Evolutionary conservation across 164 flowering plant genomes (phyloP), one percentile per base, ranked within the genome.

Genomic region (Vitis cinerea): DNA sequence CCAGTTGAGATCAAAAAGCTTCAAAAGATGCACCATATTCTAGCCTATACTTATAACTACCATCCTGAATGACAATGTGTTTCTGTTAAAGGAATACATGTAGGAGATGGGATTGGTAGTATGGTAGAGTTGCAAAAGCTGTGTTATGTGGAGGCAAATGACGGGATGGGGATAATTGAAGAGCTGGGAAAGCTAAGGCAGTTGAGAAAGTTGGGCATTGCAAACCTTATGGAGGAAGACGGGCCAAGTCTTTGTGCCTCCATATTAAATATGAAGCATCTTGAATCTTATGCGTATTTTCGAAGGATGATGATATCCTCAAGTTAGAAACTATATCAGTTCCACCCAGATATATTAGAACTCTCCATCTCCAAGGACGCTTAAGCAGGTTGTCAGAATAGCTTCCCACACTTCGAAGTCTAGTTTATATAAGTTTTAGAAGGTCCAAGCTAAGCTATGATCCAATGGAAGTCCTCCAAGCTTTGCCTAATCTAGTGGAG

Each of bases 1-100:
- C 81, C 85, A 0, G 17, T 17, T 5, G 77, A 66, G 62, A 72
- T 83, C 56, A 30, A 50, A 10, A 59, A 70, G 52, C 60, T 78
- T 6, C 19, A 64, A 17, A 59, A 47, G 15, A 65, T 78, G 15
- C 64, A 74, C 30, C 66, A 72, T 31, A 31, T 31, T 31, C 37
- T 31, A 31, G 37, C 19, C 37, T 31, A 31, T 31, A 1, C 37
- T 31, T 31, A 31, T 31, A 2, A 31, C 5, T 31, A 31, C 19
- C 4, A 31, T 31, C 1, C 37, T 31, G 37, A 0, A 5, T 31
- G 37, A 0, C 4, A 2, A n/a, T n/a, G n/a, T n/a, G n/a, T n/a
- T n/a, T n/a, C 3, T 31, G 37, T 5, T 31, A 23, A 3, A 15
- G 48, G 5, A 53, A 60, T 10, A 37, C 60, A 0, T 5, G 5